Evolutionary conservation across 2,329 filamentous ascomycete species (phyloP).

Genomic region (Alternaria sp.): DNA sequence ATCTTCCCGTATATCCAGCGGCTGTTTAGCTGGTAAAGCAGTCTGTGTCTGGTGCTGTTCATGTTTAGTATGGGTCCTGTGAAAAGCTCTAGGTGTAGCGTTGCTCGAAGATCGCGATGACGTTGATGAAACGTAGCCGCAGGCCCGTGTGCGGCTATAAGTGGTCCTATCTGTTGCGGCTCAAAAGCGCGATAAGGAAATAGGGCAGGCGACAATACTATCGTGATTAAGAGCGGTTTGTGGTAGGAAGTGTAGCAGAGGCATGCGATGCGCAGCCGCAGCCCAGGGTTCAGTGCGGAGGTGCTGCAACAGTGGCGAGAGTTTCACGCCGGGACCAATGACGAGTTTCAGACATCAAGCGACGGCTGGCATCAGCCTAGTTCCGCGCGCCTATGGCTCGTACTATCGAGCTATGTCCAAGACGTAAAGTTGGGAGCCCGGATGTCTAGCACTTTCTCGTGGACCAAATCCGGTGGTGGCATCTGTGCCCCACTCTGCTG

Average conservation of each 20-base stretch:
- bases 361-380: conserved; percentile 7
- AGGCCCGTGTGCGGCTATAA: conserved; percentile 26
- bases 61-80: conserved; percentile 37
- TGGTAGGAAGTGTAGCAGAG: conserved; percentile 22
- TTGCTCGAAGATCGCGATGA: conserved; percentile 34
- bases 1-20: conserved; percentile 76
- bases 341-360: conserved; percentile 22
- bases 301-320: conserved; percentile 22
- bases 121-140: conserved; percentile 33
- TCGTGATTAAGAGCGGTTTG: conserved; percentile 10
- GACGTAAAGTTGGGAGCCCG: neutral
- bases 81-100: conserved; percentile 22
- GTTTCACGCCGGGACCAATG: conserved; percentile 21
- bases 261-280: neutral
- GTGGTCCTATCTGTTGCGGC: conserved; percentile 12
- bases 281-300: conserved; percentile 19
- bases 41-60: conserved; percentile 59
- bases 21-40: conserved; percentile 70
- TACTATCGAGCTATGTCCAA: neutral
- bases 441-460: neutral
- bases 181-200: conserved; percentile 4
- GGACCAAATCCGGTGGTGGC: neutral
- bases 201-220: conserved; percentile 3
- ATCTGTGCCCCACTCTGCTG: neutral
- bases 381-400: neutral